Evolutionary conservation across 2,329 filamentous ascomycete species (phyloP).

Genomic region (Periconia macrospinosa): DNA sequence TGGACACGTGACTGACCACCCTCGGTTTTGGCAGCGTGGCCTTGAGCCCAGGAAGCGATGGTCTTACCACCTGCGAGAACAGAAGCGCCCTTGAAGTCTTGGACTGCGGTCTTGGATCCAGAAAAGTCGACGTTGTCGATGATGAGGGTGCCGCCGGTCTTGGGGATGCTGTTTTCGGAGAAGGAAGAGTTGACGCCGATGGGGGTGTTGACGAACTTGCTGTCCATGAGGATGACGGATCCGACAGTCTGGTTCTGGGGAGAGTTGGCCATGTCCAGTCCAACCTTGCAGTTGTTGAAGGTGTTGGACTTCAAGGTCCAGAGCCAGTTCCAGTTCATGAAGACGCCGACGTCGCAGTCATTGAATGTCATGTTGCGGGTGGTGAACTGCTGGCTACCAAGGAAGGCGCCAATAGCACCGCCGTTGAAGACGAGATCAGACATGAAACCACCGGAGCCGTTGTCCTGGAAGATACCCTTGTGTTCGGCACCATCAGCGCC

Average conservation of each 20-base stretch:
- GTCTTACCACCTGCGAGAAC: conserved; percentile 71
- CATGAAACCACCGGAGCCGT: conserved; percentile 63
- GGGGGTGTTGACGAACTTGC: conserved; percentile 72
- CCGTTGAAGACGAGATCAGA: conserved; percentile 63
- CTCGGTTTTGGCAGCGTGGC: conserved; percentile 66
- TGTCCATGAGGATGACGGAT: conserved; percentile 82
- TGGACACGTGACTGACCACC: conserved; percentile 57
- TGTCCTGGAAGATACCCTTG: conserved; percentile 63
- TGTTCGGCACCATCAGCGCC: conserved; percentile 51
- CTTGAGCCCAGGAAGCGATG: conserved; percentile 76
- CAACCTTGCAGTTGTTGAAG: conserved; percentile 51
- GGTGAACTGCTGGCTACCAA: conserved; percentile 67
- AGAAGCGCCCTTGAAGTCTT: conserved; percentile 57
- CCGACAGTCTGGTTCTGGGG: conserved; percentile 77
- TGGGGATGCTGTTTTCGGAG: conserved; percentile 65
- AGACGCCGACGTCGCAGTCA: conserved; percentile 52
- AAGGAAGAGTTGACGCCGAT: conserved; percentile 79
- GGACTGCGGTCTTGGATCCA: conserved; percentile 69
- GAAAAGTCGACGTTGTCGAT: conserved; percentile 88
- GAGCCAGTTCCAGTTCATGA: conserved; percentile 59
- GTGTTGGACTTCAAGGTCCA: conserved; percentile 52
- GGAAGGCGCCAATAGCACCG: conserved; percentile 60
- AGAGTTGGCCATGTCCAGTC: conserved; percentile 54
- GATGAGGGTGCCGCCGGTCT: conserved; percentile 78
- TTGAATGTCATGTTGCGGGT: conserved; percentile 55